Base-by-base conservation (phyloP, 2,329 filamentous ascomycete genomes). In the Xylaria arbuscula region DNA sequence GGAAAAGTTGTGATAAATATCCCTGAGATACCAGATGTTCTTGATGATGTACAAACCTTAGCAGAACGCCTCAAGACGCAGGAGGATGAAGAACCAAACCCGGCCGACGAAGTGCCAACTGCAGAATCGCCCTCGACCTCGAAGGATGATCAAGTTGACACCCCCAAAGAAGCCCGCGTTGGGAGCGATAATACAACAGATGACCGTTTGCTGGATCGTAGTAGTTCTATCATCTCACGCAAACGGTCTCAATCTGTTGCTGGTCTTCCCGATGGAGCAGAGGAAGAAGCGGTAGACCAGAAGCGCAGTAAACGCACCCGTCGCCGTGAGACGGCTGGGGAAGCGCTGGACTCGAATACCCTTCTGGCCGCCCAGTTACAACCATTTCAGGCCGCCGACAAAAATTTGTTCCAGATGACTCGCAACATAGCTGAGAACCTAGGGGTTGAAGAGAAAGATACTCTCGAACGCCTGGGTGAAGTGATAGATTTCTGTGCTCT, bases 251-350 rank as follows among this genome's bases (percentile, higher is more conserved):
- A 90, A 68, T 91, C 89, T 11, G 79, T 81, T 36, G 89, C 89
- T 4, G 88, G 88, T 2, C 78, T 91, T 17, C 82, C 82, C 0
- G 88, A 90, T 2, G 82, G 78, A 0, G 81, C 76, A 0, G 87
- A 89, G 8, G 88, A 90, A 60, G 88, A 90, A 40, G 84, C 82
- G 28, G 81, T 81, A 1, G 83, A 86, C 11, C 86, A 87, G 62
- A 91, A 90, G 74, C 83, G 89, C 65, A 91, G 89, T 77, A 92
- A 92, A 75, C 83, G 90, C 58, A 89, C 89, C 36, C 84, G 89
- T 54, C 85, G 88, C 19, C 83, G 89, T 62, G 89, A 90, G 51
- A 86, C 84, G 3, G 82, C 85, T 11, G 78, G 80, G 42, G 88
- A 89, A 57, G 78, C 80, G 0, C 77, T 85, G 15, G 87, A 89